These are phyloP conservation scores for Periconia macrospinosa DNA, from an alignment of 2,329 filamentous ascomycete genomes.

Conservation along the genomic window DNA sequence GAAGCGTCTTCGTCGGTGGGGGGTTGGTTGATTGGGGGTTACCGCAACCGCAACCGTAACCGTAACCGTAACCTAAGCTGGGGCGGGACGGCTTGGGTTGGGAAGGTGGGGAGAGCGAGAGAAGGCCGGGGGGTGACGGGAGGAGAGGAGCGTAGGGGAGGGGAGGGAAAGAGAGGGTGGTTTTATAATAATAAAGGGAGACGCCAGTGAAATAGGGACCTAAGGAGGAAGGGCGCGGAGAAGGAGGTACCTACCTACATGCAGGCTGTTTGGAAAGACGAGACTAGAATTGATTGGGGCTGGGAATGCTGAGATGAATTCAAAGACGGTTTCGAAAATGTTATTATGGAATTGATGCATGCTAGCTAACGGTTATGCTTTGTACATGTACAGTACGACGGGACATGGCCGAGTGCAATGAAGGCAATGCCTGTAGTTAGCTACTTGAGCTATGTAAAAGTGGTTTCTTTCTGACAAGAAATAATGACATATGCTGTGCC, in stretches of 20 bases:
- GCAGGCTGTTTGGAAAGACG: too few species aligned
- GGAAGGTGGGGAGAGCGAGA: not conserved
- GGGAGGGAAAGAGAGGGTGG: not conserved
- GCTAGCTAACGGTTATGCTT: too few species aligned
- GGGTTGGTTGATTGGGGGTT: constrained; percentile 7
- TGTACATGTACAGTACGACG: too few species aligned
- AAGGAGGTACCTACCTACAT: too few species aligned
- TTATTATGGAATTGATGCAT: too few species aligned
- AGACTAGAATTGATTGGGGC: too few species aligned
- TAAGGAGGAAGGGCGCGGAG: too few species aligned
- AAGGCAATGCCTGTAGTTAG: too few species aligned
- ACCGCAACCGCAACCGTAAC: not conserved
- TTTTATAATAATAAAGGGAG: not conserved
- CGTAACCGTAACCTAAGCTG: not conserved
- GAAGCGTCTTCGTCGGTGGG: constrained; percentile 29
- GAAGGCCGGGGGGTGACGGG: not conserved
- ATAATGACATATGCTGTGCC: constrained; percentile 1
- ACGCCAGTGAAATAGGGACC: not conserved
- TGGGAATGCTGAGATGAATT: too few species aligned
- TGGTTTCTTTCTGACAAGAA: not conserved
- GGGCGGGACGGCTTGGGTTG: constrained; percentile 19
- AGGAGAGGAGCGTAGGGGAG: not conserved
- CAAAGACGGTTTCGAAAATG: too few species aligned
- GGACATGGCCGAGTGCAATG: too few species aligned
- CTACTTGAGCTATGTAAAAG: too few species aligned